Evolutionary conservation across 2,329 filamentous ascomycete genomes (phyloP).

Genomic region (Tolypocladium endophyticum): DNA sequence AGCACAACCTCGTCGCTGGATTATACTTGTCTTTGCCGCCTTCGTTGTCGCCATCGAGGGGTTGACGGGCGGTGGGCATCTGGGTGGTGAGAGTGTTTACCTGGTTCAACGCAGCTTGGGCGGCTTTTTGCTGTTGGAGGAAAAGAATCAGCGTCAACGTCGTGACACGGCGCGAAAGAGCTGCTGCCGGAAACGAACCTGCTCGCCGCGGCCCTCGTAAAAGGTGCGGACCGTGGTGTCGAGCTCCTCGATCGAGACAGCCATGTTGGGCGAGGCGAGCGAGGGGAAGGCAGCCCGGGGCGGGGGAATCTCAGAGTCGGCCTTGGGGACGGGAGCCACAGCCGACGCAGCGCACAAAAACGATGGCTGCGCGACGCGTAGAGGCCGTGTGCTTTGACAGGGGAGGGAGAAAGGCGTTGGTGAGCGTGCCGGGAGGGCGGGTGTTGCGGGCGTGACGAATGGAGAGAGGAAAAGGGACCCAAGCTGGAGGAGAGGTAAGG

Average conservation of each 20-base stretch:
- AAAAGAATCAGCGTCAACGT: constrained; percentile 28
- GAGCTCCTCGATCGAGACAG: constrained; percentile 79
- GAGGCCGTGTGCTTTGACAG: constrained; percentile 2
- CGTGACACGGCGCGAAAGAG: neutral
- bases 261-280: constrained; percentile 38
- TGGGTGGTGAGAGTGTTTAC: constrained; percentile 38
- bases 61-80: neutral
- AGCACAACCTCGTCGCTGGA: constrained; percentile 3
- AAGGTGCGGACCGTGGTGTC: constrained; percentile 94
- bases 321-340: constrained; percentile 10
- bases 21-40: neutral
- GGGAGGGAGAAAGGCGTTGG: neutral
- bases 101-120: constrained; percentile 86
- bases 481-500: constrained; percentile 1
- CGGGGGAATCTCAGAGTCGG: constrained; percentile 12
- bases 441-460: neutral
- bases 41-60: neutral
- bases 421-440: neutral
- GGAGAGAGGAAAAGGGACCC: neutral
- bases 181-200: constrained; percentile 47
- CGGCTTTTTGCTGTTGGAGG: constrained; percentile 75
- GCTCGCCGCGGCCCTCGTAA: constrained; percentile 91
- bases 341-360: constrained; percentile 14
- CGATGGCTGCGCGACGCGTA: constrained; percentile 12
- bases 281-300: constrained; percentile 18